Conservation (phyloP, 768 basidiomycete genomes). For the Panaeolus cyanescens region DNA sequence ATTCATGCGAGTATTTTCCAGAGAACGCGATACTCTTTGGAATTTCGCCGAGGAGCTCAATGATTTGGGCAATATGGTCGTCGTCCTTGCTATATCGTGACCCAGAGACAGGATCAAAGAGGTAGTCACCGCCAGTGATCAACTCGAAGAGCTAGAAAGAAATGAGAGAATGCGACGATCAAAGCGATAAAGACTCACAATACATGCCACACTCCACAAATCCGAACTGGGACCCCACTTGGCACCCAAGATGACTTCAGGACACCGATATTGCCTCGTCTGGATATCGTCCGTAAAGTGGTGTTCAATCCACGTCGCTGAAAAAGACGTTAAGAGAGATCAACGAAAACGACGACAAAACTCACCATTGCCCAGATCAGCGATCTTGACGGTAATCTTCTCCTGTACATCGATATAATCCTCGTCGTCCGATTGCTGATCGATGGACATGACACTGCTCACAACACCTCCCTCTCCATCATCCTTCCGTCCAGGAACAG, state of each 20-base stretch:
- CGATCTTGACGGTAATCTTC: constrained; percentile 97
- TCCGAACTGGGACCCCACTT: constrained; percentile 97
- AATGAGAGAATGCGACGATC: neutral
- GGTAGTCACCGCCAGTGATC: constrained; percentile 94
- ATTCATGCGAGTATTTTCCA: constrained; percentile 92
- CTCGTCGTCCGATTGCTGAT: constrained; percentile 35
- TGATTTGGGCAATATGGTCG: constrained; percentile 97
- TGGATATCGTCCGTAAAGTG: constrained; percentile 99
- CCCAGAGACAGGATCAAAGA: constrained; percentile 96
- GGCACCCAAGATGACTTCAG: constrained; percentile 95
- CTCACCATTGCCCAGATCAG: constrained; percentile 94
- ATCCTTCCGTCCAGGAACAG: constrained; percentile 20
- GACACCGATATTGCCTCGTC: constrained; percentile 95
- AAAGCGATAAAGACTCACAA: constrained; percentile 54
- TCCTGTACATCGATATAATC: constrained; percentile 18
- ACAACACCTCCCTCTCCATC: neutral
- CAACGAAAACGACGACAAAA: constrained; percentile 8
- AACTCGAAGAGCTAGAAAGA: constrained; percentile 82
- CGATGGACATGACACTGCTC: constrained; percentile 32
- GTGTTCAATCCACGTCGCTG: constrained; percentile 88
- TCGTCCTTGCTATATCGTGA: constrained; percentile 96
- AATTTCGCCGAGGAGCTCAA: constrained; percentile 92
- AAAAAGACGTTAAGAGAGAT: constrained; percentile 1
- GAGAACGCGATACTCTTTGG: constrained; percentile 81
- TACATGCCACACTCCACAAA: constrained; percentile 94